Base-by-base conservation (phyloP, 257 asterid genomes). In the Cruciata laevipes region DNA sequence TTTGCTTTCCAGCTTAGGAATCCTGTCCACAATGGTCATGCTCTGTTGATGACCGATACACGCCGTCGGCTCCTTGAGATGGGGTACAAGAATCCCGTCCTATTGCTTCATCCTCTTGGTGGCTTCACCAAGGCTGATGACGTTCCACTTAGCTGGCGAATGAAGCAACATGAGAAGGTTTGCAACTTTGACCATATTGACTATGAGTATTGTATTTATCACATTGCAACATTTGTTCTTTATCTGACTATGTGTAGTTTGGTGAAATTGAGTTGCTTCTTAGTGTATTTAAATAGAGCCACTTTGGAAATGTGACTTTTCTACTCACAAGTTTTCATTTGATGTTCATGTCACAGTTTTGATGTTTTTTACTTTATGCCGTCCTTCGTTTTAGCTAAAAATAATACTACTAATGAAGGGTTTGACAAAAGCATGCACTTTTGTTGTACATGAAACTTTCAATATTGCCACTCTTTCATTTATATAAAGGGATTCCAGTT, bases 101-200 rank as follows among this genome's bases (percentile, higher is more conserved):
- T 91, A 59, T 74, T 92, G 86, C 95, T 92, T 25, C 83, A 92
- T 69, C 98, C 98, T 20, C 73, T 92, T 67, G 98, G 96, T 5
- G 98, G 98, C 38, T 87, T 76, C 71, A 92, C 98, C n/a, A 92
- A 92, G 66, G 98, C 93, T 3, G 98, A 92, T 64, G 98, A 92
- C 70, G 95, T 92, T 63, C 98, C 97, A 3, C 96, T 92, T 55
- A 78, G 80, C 65, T 89, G 96, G 95, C 86, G 98, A 57, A 91
- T 92, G 95, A 89, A 82, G 85, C 98, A 92, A 61, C 98, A 92
- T n/a, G 96, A 89, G 83, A 92, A 87, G 96, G 98, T 88, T 67
- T n/a, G 76, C 65, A 18, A 9, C 17, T 32, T 67, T 12, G 24
- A 30, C 17, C 8, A 16, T 38, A 32, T 35, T 14, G 31, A 23